Conservation (phyloP, 495 filamentous ascomycete species). For the Aspergillus sparsus region DNA sequence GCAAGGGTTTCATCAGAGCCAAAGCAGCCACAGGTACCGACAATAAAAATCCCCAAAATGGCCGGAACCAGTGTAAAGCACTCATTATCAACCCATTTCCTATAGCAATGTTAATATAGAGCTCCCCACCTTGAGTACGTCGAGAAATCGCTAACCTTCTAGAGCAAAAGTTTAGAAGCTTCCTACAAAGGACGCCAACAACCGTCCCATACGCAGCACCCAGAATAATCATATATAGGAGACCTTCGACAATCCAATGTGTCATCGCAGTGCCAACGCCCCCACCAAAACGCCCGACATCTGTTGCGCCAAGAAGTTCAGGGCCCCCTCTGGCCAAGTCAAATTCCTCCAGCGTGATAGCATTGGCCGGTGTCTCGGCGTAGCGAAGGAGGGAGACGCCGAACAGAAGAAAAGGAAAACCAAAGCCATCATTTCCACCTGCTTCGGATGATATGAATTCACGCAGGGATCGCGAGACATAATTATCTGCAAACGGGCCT, state of each 20-base stretch:
- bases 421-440: conserved; percentile 62
- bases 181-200: conserved; percentile 36
- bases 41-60: conserved; percentile 39
- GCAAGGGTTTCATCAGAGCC: conserved; percentile 45
- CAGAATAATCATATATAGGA: conserved; percentile 45
- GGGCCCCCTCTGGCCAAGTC: conserved; percentile 27
- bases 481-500: conserved; percentile 62
- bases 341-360: conserved; percentile 25
- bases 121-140: background rate
- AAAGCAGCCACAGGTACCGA: conserved; percentile 44
- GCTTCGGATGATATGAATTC: conserved; percentile 64
- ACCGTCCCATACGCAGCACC: conserved; percentile 37
- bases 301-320: conserved; percentile 34
- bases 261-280: conserved; percentile 35
- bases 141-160: conserved; percentile 21
- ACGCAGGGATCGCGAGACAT: conserved; percentile 55
- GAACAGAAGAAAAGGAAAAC: conserved; percentile 60
- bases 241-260: conserved; percentile 44
- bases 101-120: conserved; percentile 8
- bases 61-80: conserved; percentile 36
- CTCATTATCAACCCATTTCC: conserved; percentile 41
- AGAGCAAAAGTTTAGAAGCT: conserved; percentile 32
- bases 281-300: conserved; percentile 39
- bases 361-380: conserved; percentile 39
- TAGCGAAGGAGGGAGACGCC: conserved; percentile 57